These are phyloP conservation scores for Rhodotorula babjevae DNA, from an alignment of 768 basidiomycete genomes.

Conservation along the genomic window DNA sequence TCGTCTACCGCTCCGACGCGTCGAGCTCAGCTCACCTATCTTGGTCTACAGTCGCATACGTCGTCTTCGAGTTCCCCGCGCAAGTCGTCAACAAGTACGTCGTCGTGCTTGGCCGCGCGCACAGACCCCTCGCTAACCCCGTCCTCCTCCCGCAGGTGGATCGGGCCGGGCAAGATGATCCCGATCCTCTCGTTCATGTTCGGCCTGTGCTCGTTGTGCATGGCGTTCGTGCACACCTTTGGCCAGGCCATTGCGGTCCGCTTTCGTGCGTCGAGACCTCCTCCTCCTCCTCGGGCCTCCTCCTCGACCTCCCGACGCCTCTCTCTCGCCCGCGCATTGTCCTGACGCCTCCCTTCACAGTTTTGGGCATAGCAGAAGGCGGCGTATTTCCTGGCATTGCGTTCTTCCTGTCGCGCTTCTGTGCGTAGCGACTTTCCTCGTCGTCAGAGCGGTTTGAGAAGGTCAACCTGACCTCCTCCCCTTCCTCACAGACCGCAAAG, in stretches of 20 bases:
- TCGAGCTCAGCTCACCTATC: neutral
- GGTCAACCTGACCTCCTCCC: conserved; percentile 1
- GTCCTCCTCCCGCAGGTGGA: neutral
- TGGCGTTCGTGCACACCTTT: conserved; percentile 22
- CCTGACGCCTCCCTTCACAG: neutral
- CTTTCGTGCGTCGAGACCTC: neutral
- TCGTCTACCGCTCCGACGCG: neutral
- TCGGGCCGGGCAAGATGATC: conserved; percentile 22
- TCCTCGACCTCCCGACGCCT: neutral
- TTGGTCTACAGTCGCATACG: neutral
- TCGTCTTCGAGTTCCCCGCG: conserved; percentile 1
- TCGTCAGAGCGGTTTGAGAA: rapidly evolving
- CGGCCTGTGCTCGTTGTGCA: conserved; percentile 8
- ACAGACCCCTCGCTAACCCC: neutral
- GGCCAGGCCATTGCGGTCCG: conserved; percentile 25
- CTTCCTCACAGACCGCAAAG: conserved; percentile 28
- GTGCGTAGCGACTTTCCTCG: neutral
- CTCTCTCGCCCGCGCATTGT: neutral
- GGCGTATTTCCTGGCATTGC: conserved; percentile 31
- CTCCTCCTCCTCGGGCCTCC: neutral
- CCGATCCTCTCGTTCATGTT: conserved; percentile 19
- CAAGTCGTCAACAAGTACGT: neutral
- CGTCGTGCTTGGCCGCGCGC: rapidly evolving
- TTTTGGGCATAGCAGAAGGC: conserved; percentile 29
- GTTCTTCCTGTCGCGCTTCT: conserved; percentile 14